Conservation (phyloP, 106 monocot species). For the Posidonia australis region DNA sequence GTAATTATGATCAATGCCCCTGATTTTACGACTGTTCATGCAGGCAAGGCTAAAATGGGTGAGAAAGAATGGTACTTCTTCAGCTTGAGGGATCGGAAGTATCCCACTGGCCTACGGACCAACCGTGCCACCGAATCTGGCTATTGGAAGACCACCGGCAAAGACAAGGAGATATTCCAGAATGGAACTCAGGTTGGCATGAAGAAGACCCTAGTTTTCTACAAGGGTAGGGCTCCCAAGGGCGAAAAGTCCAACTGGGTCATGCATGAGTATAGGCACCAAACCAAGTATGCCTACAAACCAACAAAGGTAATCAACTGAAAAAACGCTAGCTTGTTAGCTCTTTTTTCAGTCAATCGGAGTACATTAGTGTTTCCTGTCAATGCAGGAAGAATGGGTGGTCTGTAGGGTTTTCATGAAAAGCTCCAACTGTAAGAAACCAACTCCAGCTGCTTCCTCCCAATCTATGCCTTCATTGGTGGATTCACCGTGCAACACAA, state of each 20-base stretch:
- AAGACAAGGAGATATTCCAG: slow-evolving; percentile 74
- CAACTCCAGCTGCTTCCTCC: slow-evolving; percentile 1
- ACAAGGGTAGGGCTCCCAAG: slow-evolving; percentile 70
- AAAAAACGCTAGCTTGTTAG: neutral
- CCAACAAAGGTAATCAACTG: slow-evolving; percentile 40
- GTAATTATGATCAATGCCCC: too few relatives aligned
- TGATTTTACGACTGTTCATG: too few relatives aligned
- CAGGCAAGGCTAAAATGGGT: slow-evolving; percentile 65
- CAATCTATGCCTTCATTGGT: neutral
- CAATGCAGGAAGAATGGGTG: slow-evolving; percentile 59
- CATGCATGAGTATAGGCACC: slow-evolving; percentile 72
- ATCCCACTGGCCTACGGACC: slow-evolving; percentile 61
- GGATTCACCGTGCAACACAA: slow-evolving; percentile 1
- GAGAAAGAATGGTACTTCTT: slow-evolving; percentile 87
- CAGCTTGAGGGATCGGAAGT: slow-evolving; percentile 63
- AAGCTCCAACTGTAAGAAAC: slow-evolving; percentile 29
- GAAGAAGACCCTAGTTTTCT: slow-evolving; percentile 88
- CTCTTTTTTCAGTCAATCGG: neutral
- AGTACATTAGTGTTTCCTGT: neutral
- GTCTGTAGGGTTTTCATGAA: slow-evolving; percentile 72
- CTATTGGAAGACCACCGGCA: slow-evolving; percentile 78
- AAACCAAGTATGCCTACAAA: slow-evolving; percentile 35
- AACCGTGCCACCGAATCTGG: slow-evolving; percentile 62
- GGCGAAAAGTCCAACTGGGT: slow-evolving; percentile 84
- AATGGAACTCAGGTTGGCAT: slow-evolving; percentile 42